These are phyloP conservation scores for Ceratonia siliqua DNA, from an alignment of 306 rosid species.

Conservation along the genomic window DNA sequence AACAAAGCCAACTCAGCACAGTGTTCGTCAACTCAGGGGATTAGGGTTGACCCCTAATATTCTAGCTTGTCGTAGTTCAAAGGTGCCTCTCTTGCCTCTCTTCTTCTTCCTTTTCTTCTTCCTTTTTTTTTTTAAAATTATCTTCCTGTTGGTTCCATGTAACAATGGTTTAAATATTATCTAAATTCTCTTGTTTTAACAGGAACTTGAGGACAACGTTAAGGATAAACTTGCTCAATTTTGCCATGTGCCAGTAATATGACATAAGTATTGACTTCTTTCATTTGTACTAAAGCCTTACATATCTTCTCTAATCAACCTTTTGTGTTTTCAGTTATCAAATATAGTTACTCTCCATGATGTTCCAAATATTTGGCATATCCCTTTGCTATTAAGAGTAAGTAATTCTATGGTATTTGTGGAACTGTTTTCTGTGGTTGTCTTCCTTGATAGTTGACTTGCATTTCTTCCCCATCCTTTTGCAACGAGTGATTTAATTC, in stretches of 20 bases:
- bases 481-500: slow-evolving; percentile 11
- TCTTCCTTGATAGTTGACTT: background rate
- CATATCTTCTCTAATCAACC: slow-evolving; percentile 17
- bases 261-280: slow-evolving; percentile 17
- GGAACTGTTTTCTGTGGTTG: slow-evolving; percentile 7
- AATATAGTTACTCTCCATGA: slow-evolving; percentile 79
- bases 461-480: background rate
- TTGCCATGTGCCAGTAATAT: slow-evolving; percentile 86
- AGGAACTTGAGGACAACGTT: slow-evolving; percentile 76
- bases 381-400: slow-evolving; percentile 84
- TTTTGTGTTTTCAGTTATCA: slow-evolving; percentile 52
- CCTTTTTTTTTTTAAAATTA: too few species aligned
- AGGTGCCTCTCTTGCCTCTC: slow-evolving; percentile 46
- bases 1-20: slow-evolving; percentile 87
- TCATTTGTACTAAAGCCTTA: slow-evolving; percentile 6
- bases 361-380: slow-evolving; percentile 94
- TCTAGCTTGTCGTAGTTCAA: slow-evolving; percentile 84
- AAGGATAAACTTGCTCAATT: slow-evolving; percentile 76
- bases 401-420: slow-evolving; percentile 31
- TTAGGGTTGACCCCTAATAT: slow-evolving; percentile 75
- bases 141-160: background rate
- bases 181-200: slow-evolving; percentile 25
- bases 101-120: slow-evolving; percentile 16
- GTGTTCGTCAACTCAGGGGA: slow-evolving; percentile 82
- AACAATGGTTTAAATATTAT: slow-evolving; percentile 22